phyloP scores from a whole-genome alignment of 2,329 filamentous ascomycete genomes.

The Fusarium virguliforme region DNA sequence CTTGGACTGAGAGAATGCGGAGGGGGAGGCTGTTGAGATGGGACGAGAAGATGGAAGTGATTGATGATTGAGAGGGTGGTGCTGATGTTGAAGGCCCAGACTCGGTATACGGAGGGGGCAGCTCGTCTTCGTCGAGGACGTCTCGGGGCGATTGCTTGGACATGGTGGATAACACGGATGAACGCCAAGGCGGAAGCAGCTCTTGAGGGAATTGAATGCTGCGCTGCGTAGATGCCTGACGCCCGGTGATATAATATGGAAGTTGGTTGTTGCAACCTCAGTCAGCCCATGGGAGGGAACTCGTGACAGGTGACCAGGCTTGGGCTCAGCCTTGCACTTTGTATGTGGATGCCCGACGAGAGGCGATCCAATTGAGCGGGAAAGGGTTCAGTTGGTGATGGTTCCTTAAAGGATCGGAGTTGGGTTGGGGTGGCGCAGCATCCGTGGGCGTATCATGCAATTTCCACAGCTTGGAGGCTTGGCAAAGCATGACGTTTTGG shows the following conservation, averaged over 20 bases:
- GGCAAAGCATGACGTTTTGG: constrained; percentile 19
- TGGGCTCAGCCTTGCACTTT: constrained; percentile 37
- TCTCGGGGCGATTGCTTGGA: constrained; percentile 28
- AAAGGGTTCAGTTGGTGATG: constrained; percentile 21
- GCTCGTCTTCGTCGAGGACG: constrained; percentile 38
- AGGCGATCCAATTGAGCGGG: constrained; percentile 10
- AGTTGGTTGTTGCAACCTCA: background rate
- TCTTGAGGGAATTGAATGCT: background rate
- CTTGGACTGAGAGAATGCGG: constrained; percentile 57
- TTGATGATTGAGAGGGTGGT: constrained; percentile 16
- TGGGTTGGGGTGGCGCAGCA: constrained; percentile 35
- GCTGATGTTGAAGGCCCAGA: constrained; percentile 34
- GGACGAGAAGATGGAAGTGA: constrained; percentile 54
- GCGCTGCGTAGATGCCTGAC: constrained; percentile 19
- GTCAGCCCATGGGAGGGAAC: constrained; percentile 29
- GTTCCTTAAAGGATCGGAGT: constrained; percentile 4
- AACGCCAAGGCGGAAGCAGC: constrained; percentile 18
- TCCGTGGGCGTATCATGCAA: constrained; percentile 21
- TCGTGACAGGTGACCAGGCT: background rate
- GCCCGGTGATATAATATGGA: constrained; percentile 17
- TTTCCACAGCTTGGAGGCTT: constrained; percentile 23
- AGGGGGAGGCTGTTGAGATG: constrained; percentile 58
- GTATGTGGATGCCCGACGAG: constrained; percentile 12
- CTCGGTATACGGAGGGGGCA: constrained; percentile 49
- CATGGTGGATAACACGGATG: constrained; percentile 26